Evolutionary conservation across 192 early-diverging fungal species (phyloP).

Genomic region (Globomyces pollinis-pini): DNA sequence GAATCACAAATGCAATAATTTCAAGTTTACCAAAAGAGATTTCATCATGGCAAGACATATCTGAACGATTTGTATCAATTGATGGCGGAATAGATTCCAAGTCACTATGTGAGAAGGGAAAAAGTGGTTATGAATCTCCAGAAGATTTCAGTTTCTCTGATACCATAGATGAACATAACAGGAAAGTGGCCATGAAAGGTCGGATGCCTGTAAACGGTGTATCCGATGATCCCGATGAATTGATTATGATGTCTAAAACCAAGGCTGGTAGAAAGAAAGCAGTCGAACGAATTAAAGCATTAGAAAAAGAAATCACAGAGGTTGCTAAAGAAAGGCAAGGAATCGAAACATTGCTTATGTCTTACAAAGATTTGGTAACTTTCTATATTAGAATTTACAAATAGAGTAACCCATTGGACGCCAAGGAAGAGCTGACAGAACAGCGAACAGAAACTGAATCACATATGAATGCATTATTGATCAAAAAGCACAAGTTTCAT

Average conservation of each 20-base stretch:
- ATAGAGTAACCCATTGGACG: conserved; percentile 11
- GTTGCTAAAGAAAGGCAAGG: conserved; percentile 24
- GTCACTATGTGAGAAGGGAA: conserved; percentile 19
- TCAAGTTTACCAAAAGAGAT: not conserved
- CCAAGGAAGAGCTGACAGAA: conserved; percentile 2
- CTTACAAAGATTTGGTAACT: conserved; percentile 11
- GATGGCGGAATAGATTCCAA: conserved; percentile 18
- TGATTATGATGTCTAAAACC: conserved; percentile 16
- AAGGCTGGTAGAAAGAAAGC: conserved; percentile 33
- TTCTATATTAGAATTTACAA: not conserved
- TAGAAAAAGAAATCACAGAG: conserved; percentile 38
- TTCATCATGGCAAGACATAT: not conserved
- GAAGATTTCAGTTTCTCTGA: conserved; percentile 21
- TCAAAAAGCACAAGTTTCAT: conserved; percentile 22
- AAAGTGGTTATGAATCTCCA: conserved; percentile 20
- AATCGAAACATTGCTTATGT: conserved; percentile 29
- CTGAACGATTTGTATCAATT: not conserved
- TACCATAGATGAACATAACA: not conserved
- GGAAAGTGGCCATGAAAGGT: conserved; percentile 6
- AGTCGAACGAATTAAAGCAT: conserved; percentile 26
- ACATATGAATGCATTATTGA: conserved; percentile 12
- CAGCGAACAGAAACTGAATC: conserved; percentile 17
- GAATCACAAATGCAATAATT: not conserved
- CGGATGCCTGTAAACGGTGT: conserved; percentile 8
- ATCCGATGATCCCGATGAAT: conserved; percentile 25